phyloP scores from a whole-genome alignment of 257 asterid species.

The Nicotiana attenuata region DNA sequence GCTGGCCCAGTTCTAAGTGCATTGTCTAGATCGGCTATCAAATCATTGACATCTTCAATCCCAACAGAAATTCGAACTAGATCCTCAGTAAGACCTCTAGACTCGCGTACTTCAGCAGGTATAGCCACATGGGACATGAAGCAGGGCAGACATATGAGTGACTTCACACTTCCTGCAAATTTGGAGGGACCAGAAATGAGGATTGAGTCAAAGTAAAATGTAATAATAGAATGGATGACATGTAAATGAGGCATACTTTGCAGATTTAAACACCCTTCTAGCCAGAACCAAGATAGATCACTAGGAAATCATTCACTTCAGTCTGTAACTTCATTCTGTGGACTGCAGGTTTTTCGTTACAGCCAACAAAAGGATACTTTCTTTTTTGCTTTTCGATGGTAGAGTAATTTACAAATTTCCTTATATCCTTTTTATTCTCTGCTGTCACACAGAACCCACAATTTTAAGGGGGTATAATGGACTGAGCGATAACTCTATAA shows the following conservation, averaged over 20 bases:
- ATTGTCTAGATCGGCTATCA: constrained; percentile 60
- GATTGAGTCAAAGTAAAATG: background rate
- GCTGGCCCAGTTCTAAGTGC: constrained; percentile 56
- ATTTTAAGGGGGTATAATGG: too few relatives aligned
- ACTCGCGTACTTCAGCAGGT: constrained; percentile 70
- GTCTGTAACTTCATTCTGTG: background rate
- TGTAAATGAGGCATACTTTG: too few relatives aligned
- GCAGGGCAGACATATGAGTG: constrained; percentile 88
- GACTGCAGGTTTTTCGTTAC: too few relatives aligned
- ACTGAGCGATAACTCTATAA: too few relatives aligned
- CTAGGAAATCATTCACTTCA: background rate
- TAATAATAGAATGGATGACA: background rate
- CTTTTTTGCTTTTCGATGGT: too few relatives aligned
- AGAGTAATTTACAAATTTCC: too few relatives aligned
- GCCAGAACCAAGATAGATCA: too few relatives aligned
- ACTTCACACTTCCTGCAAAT: constrained; percentile 76
- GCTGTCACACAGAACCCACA: too few relatives aligned
- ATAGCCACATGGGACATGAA: constrained; percentile 90
- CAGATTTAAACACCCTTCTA: too few relatives aligned
- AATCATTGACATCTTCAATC: constrained; percentile 71
- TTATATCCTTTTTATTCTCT: too few relatives aligned
- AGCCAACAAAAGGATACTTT: too few relatives aligned
- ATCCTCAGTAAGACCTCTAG: constrained; percentile 71
- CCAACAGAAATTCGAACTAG: constrained; percentile 82
- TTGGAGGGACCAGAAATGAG: background rate